These are phyloP conservation scores for Alnus rubra DNA, from an alignment of 306 rosid species.

Conservation along the genomic window DNA sequence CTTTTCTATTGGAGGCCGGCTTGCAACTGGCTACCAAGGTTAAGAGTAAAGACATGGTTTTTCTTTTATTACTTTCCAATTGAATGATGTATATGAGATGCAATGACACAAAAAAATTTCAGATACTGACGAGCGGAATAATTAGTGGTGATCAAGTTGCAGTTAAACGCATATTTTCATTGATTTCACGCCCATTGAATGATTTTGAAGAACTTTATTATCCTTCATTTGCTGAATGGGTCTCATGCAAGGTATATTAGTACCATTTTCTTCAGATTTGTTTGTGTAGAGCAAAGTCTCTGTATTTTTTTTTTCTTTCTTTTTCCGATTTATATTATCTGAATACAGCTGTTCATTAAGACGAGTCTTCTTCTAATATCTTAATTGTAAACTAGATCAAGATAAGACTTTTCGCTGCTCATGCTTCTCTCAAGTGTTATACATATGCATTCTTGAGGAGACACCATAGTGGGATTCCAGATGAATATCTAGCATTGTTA, in stretches of 20 bases:
- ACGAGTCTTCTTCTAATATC: constrained; percentile 8
- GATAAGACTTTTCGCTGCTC: constrained; percentile 95
- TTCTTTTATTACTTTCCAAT: constrained; percentile 23
- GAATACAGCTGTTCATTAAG: constrained; percentile 12
- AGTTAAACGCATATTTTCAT: constrained; percentile 83
- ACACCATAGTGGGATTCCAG: constrained; percentile 65
- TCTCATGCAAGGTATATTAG: constrained; percentile 76
- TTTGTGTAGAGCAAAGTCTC: background rate
- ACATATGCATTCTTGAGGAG: constrained; percentile 86
- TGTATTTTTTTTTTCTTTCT: background rate
- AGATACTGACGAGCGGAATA: constrained; percentile 94
- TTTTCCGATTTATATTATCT: constrained; percentile 18
- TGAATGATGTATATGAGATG: background rate
- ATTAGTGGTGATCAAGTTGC: constrained; percentile 88
- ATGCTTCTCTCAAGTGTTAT: constrained; percentile 96
- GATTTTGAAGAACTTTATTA: constrained; percentile 88
- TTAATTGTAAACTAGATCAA: constrained; percentile 61
- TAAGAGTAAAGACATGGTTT: constrained; percentile 15
- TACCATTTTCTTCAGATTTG: constrained; percentile 13
- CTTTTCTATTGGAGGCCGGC: constrained; percentile 94
- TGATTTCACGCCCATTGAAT: constrained; percentile 85
- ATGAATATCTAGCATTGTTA: constrained; percentile 73
- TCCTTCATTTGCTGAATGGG: constrained; percentile 99
- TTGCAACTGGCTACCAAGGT: constrained; percentile 97
- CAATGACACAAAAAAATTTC: constrained; percentile 29